Conservation (phyloP, 306 rosid genomes). For the Amphicarpaea edgeworthii region DNA sequence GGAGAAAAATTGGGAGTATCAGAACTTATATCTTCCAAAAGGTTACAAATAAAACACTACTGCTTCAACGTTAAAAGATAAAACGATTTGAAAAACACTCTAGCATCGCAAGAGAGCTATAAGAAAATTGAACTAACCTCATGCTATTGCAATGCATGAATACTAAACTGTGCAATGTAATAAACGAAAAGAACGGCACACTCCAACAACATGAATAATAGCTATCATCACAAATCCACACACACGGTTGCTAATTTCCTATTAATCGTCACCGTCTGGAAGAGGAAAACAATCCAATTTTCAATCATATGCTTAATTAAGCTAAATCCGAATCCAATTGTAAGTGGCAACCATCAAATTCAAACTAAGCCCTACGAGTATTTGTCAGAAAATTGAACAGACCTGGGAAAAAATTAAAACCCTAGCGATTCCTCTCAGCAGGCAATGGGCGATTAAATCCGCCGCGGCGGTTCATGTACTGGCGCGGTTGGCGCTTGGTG, state of each 20-base stretch:
- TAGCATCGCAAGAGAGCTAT: not conserved
- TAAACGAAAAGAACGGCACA: conserved; percentile 7
- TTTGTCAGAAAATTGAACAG: conserved; percentile 44
- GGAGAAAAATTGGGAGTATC: not conserved
- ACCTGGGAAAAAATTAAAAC: conserved; percentile 37
- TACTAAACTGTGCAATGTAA: not conserved
- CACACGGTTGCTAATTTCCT: not conserved
- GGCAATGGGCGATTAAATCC: conserved; percentile 99
- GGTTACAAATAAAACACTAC: conserved; percentile 12
- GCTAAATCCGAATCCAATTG: conserved; percentile 15
- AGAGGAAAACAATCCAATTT: not conserved
- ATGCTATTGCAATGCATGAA: not conserved
- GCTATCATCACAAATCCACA: not conserved
- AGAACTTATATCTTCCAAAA: not conserved
- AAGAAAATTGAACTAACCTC: conserved; percentile 1
- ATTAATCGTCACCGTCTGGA: not conserved
- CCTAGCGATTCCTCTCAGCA: conserved; percentile 85
- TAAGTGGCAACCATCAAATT: conserved; percentile 23
- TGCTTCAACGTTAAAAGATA: not conserved
- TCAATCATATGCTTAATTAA: not conserved
- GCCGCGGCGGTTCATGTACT: conserved; percentile 98
- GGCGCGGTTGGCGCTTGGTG: conserved; percentile 90
- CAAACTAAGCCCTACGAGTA: conserved; percentile 23
- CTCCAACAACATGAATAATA: not conserved
- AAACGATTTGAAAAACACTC: not conserved